Evolutionary conservation across 345 rosid species (phyloP), one percentile per base, ranked within the genome.

Genomic region (Eucalyptus guilfoylei): DNA sequence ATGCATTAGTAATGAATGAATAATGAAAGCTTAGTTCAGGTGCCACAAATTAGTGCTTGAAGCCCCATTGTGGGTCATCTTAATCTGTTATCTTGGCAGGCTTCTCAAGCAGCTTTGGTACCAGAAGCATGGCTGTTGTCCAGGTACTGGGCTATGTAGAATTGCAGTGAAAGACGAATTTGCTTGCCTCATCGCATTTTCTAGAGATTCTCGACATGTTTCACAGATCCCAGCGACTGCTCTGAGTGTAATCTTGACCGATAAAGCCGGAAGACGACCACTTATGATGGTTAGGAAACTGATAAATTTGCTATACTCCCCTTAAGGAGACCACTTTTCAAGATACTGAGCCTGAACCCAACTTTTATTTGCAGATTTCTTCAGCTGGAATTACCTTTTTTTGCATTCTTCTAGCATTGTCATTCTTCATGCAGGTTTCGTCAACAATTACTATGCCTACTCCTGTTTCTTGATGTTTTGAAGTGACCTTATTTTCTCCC

Each of bases 191-290:
- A 34, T 40, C 6, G 12, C 50, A 69, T 40, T 40, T 69, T 12
- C 16, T 76, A 2, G 21, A 6, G 15, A 21, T n/a, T 67, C 2
- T 32, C 17, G 30, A 26, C 23, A 7, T 72, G 45, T 55, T 86
- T 11, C 89, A 52, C 90, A 92, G 91, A 83, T 92, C 64, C 93
- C 89, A 6, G 64, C 42, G 26, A 67, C 83, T 28, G 34, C 48
- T 37, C 26, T 83, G 3, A 85, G 89, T 6, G 19, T 92, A 28
- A 24, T 90, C 23, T 48, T 90, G 28, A 90, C 83, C 28, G 93
- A 92, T 88, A 89, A 86, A 86, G 85, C 28, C 14, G 92, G 93
- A 87, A 90, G 94, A 87, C 67, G 88, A 42, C 88, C 90, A 28
- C 91, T 92, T 44, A 89, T 92, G 30, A 30, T 90, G 92, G 94